Evolutionary conservation across 345 rosid genomes (phyloP).

Genomic region (Eucalyptus pauciflora): DNA sequence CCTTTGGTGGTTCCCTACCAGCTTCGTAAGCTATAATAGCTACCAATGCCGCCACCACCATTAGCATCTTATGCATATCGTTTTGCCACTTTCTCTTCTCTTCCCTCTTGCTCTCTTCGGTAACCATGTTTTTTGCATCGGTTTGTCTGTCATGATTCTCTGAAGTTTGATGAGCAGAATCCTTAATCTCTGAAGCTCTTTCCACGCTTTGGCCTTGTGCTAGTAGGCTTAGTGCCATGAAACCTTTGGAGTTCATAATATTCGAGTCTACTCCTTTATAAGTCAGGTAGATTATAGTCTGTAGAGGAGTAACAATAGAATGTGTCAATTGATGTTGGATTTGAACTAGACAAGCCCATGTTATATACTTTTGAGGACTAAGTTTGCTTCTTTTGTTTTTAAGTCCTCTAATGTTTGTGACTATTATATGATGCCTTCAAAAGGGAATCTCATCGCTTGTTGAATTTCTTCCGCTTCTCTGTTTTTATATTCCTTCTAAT

Average conservation of each 20-base stretch:
- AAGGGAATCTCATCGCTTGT: too few species aligned
- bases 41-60: not conserved
- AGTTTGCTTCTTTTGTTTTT: not conserved
- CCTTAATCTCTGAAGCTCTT: not conserved
- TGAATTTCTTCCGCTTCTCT: too few species aligned
- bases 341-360: not conserved
- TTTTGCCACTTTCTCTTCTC: not conserved
- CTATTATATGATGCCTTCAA: too few species aligned
- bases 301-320: not conserved
- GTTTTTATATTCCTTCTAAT: too few species aligned
- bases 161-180: not conserved
- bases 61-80: not conserved
- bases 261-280: not conserved
- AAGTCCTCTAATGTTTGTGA: not conserved
- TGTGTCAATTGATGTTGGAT: not conserved
- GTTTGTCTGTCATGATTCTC: not conserved
- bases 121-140: fast-evolving
- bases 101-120: not conserved
- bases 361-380: too few species aligned
- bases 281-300: not conserved
- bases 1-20: too few species aligned
- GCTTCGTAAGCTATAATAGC: not conserved
- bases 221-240: not conserved
- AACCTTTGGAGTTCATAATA: not conserved
- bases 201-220: not conserved